These are phyloP conservation scores for Blastobotrys parvus DNA, from an alignment of 805 yeast species.

Conservation along the genomic window DNA sequence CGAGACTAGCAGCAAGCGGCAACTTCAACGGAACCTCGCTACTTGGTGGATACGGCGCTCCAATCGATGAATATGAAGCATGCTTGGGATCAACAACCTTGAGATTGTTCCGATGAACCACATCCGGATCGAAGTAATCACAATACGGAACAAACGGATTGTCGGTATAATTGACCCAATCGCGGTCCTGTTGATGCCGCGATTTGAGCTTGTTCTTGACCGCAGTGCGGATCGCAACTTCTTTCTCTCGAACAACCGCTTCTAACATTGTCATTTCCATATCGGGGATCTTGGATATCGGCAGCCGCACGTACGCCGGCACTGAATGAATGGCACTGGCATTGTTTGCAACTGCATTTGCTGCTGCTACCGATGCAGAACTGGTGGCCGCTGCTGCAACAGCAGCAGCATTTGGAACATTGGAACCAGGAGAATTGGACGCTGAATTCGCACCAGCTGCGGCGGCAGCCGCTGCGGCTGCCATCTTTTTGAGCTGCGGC, in stretches of 20 bases:
- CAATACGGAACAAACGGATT: slow-evolving; percentile 78
- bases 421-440: slow-evolving; percentile 22
- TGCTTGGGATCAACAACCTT: slow-evolving; percentile 47
- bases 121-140: slow-evolving; percentile 50
- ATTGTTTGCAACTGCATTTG: neutral
- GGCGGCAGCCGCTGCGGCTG: neutral
- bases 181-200: slow-evolving; percentile 50
- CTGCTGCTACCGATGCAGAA: slow-evolving; percentile 2
- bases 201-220: slow-evolving; percentile 78
- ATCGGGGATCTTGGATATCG: slow-evolving; percentile 89
- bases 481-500: slow-evolving; percentile 6
- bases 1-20: slow-evolving; percentile 23
- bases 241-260: slow-evolving; percentile 62
- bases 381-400: slow-evolving; percentile 6
- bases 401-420: slow-evolving; percentile 19
- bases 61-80: slow-evolving; percentile 73
- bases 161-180: slow-evolving; percentile 78
- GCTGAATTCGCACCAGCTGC: neutral
- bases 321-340: slow-evolving; percentile 9
- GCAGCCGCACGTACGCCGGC: slow-evolving; percentile 74
- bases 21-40: slow-evolving; percentile 27
- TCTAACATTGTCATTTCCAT: slow-evolving; percentile 80
- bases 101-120: slow-evolving; percentile 17
- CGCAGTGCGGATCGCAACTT: slow-evolving; percentile 69
- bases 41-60: slow-evolving; percentile 37